A percentile compares a stretch with the other conserved stretches of the same genome.
These are phyloP conservation scores for Maudiozyma barnettii DNA, from an alignment of 805 yeast species.

Conservation along the genomic window DNA sequence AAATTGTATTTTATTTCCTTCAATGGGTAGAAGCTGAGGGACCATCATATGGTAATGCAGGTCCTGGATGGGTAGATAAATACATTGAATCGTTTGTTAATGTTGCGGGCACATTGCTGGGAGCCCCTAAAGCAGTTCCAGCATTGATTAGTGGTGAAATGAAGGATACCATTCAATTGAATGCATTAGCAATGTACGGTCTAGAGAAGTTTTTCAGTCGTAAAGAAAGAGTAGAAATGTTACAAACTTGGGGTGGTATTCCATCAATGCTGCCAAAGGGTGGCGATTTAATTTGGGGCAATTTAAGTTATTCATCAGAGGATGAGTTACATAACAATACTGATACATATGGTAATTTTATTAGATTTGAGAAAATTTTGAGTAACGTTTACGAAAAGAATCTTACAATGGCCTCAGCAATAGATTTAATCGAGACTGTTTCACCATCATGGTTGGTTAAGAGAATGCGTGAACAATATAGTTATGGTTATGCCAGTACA, in stretches of 20 bases:
- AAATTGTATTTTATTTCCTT: slow-evolving; percentile 75
- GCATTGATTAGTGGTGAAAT: slow-evolving; percentile 95
- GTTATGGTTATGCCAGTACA: slow-evolving; percentile 64
- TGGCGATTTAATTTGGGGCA: slow-evolving; percentile 86
- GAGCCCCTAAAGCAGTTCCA: slow-evolving; percentile 90
- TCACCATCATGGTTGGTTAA: slow-evolving; percentile 71
- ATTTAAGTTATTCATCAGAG: slow-evolving; percentile 66
- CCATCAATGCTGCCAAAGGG: slow-evolving; percentile 97
- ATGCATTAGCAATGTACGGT: slow-evolving; percentile 87
- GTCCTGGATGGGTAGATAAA: slow-evolving; percentile 76
- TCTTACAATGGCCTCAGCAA: slow-evolving; percentile 56
- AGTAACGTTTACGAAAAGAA: slow-evolving; percentile 29
- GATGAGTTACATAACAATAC: slow-evolving; percentile 25
- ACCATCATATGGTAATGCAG: slow-evolving; percentile 79
- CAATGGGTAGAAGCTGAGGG: slow-evolving; percentile 97
- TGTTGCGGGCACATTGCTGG: slow-evolving; percentile 81
- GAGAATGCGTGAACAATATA: slow-evolving; percentile 60
- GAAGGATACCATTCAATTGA: slow-evolving; percentile 93
- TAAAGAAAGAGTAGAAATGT: slow-evolving; percentile 77
- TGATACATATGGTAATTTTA: slow-evolving; percentile 61
- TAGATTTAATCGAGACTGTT: slow-evolving; percentile 52
- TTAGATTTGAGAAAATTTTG: slow-evolving; percentile 38
- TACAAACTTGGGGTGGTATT: slow-evolving; percentile 81
- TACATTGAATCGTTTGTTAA: slow-evolving; percentile 75
- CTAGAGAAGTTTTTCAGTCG: slow-evolving; percentile 88